These are phyloP conservation scores for Babesia gibsoni DNA, from an alignment of 169 alveolate species.

Conservation along the genomic window DNA sequence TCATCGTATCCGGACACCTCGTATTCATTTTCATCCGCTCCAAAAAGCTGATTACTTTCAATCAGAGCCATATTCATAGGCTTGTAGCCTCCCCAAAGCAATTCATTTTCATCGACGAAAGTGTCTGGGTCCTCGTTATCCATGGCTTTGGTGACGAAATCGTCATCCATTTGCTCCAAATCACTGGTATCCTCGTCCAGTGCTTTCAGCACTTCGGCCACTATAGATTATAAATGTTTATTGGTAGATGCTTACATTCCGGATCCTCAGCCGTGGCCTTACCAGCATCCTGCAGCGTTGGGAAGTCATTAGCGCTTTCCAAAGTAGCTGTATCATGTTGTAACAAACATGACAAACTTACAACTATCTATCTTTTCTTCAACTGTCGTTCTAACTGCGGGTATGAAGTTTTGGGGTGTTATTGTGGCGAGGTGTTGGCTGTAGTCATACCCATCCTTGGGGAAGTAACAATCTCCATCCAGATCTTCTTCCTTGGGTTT, in stretches of 20 bases:
- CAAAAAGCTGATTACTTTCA: not conserved
- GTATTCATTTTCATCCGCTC: not conserved
- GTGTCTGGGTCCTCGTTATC: conserved; percentile 50
- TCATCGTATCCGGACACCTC: not conserved
- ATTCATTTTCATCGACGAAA: conserved; percentile 49
- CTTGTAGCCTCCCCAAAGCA: conserved; percentile 68
- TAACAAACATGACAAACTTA: not conserved
- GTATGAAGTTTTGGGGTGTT: conserved; percentile 67
- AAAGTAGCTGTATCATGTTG: not conserved
- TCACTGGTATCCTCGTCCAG: conserved; percentile 64
- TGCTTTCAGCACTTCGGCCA: conserved; percentile 66
- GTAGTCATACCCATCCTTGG: conserved; percentile 77
- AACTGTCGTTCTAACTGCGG: not conserved
- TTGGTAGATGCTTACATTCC: not conserved
- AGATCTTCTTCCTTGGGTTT: conserved; percentile 54
- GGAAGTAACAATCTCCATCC: conserved; percentile 79
- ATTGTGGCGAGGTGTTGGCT: conserved; percentile 72
- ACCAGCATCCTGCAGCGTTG: conserved; percentile 4
- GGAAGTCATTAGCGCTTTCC: conserved; percentile 36
- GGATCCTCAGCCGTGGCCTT: not conserved
- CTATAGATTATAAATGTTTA: not conserved
- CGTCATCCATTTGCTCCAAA: conserved; percentile 69
- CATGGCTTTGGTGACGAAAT: conserved; percentile 70
- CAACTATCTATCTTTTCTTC: not conserved
- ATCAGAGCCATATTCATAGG: conserved; percentile 13